Evolutionary conservation across 192 early-diverging fungal genomes (phyloP).

Genomic region (Coemansia umbellata): DNA sequence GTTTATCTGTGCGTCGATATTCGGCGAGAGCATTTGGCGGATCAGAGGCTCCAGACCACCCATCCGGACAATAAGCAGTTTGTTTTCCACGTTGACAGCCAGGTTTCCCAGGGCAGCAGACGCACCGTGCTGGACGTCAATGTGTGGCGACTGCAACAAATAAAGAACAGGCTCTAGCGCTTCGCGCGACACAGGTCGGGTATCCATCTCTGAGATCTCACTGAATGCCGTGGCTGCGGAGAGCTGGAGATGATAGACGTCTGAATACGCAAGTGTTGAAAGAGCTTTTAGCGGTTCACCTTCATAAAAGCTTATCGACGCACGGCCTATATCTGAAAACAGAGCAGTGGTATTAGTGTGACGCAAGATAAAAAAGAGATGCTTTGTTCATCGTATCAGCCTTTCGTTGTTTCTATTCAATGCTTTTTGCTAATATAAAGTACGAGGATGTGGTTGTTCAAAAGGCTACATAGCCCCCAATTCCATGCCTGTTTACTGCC

Average conservation of each 20-base stretch:
- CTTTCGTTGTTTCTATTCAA: too few species aligned
- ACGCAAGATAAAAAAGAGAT: too few species aligned
- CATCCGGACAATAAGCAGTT: constrained; percentile 78
- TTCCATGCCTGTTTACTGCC: too few species aligned
- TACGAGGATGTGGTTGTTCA: too few species aligned
- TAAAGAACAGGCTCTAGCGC: constrained; percentile 78
- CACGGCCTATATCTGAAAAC: constrained; percentile 67
- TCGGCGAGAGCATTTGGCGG: constrained; percentile 78
- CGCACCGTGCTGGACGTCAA: constrained; percentile 80
- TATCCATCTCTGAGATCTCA: constrained; percentile 85
- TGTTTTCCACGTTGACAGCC: constrained; percentile 71
- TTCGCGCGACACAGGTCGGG: constrained; percentile 68
- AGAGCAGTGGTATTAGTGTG: too few species aligned
- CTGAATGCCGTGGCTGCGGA: constrained; percentile 86
- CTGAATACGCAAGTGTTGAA: constrained; percentile 79
- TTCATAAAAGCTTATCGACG: constrained; percentile 78
- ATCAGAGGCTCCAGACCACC: constrained; percentile 82
- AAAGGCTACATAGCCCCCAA: too few species aligned
- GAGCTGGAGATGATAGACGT: constrained; percentile 78
- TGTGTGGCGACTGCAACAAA: constrained; percentile 76
- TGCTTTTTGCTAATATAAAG: too few species aligned
- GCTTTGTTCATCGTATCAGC: too few species aligned
- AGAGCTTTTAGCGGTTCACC: constrained; percentile 76
- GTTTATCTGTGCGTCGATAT: constrained; percentile 90
- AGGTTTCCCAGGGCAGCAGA: constrained; percentile 88